phyloP scores from a whole-genome alignment of 768 basidiomycete species.

The Boletus rex-veris region DNA sequence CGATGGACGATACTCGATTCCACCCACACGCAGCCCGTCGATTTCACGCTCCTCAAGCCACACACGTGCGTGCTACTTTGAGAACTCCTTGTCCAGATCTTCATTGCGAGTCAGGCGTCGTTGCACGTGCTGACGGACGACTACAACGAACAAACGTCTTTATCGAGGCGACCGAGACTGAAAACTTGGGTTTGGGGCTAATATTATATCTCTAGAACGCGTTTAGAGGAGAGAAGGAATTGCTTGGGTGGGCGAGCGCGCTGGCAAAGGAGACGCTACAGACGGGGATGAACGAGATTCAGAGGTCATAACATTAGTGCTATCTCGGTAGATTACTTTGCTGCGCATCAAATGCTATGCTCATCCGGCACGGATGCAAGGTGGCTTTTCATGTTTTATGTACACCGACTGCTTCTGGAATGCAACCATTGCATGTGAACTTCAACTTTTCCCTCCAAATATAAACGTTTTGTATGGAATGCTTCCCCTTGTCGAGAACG shows the following conservation, averaged over 20 bases:
- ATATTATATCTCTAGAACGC: slow-evolving; percentile 61
- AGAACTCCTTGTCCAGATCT: slow-evolving; percentile 64
- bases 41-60: slow-evolving; percentile 73
- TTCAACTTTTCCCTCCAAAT: slow-evolving; percentile 78
- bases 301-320: slow-evolving; percentile 19
- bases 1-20: not conserved
- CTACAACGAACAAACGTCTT: slow-evolving; percentile 50
- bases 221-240: slow-evolving; percentile 39
- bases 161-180: slow-evolving; percentile 64
- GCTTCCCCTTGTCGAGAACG: slow-evolving; percentile 78
- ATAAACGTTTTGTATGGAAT: slow-evolving; percentile 69
- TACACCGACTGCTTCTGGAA: slow-evolving; percentile 45
- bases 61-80: slow-evolving; percentile 63
- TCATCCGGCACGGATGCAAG: too few relatives aligned
- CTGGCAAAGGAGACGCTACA: slow-evolving; percentile 70
- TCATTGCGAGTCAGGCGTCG: slow-evolving; percentile 70
- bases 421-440: slow-evolving; percentile 65
- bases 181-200: slow-evolving; percentile 70
- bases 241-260: slow-evolving; percentile 63
- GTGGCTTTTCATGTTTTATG: not conserved
- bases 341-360: too few relatives aligned
- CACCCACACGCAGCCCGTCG: slow-evolving; percentile 61
- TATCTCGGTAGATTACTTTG: not conserved
- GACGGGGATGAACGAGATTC: slow-evolving; percentile 56
- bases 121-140: slow-evolving; percentile 56